Evolutionary conservation across 805 yeast species (phyloP), one percentile per base, ranked within the genome.

Genomic region (Kregervanrija pseudodelftensis): DNA sequence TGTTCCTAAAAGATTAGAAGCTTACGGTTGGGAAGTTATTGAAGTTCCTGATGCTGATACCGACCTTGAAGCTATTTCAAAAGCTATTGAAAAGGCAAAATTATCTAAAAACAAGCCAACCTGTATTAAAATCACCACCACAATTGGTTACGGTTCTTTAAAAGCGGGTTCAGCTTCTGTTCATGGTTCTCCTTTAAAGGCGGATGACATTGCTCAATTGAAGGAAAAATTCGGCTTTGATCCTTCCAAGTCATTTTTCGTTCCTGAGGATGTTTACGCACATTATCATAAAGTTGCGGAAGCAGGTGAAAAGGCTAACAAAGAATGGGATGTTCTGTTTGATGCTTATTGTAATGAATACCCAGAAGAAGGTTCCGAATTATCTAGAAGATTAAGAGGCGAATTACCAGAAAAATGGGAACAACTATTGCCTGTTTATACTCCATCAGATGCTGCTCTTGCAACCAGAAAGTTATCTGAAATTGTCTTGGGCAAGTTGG

Each of bases 401-500:
- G 76, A 83, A 67, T 78, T 91, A 55, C 96, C 99, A 67, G 77
- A 65, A 37, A 81, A 76, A 60, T 89, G 97, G 96, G 82, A 76
- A 60, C 67, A 78, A 58, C 59, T 68, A 47, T 77, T 91, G 61
- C 99, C 99, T 59, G 65, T 71, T 37, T 93, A 82, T 80, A 79
- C 82, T 43, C 75, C 95, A 47, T 57, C 63, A 32, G 99, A 91
- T 72, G 68, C 74, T 56, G 82, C 96, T 41, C 74, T 89, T 56
- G 99, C 99, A 51, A 79, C 97, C 49, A 85, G 99, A 79, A 91
- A 91, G 77, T 74, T 89, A 61, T 85, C 95, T 43, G 97, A 91
- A 76, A 74, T 73, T 55, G 87, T 82, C 36, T 71, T 91, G 59
- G 72, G 76, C 56, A 68, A 72, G 52, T 67, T 91, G 57, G 73